A percentile compares a stretch with the other conserved stretches of the same genome.
Conservation (phyloP, 495 filamentous ascomycete species). For the Aspergillus bertholletiae region DNA sequence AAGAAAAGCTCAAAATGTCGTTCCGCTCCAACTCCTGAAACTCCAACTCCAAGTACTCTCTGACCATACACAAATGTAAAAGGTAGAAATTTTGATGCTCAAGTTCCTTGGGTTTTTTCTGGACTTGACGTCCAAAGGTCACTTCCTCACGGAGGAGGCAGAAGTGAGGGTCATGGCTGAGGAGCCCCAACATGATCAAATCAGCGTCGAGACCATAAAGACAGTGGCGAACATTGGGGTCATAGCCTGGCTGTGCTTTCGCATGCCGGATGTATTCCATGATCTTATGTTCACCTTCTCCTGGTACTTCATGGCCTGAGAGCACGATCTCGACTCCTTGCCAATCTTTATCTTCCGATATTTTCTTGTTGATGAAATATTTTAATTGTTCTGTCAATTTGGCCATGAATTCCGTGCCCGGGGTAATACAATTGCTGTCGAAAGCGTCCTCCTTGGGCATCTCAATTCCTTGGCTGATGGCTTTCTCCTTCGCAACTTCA, state of each 20-base stretch:
- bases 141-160: slow-evolving; percentile 96
- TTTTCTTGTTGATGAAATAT: slow-evolving; percentile 98
- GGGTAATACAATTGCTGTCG: slow-evolving; percentile 99
- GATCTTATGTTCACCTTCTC: slow-evolving; percentile 99
- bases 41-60: slow-evolving; percentile 94
- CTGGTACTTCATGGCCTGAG: slow-evolving; percentile 97
- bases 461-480: slow-evolving; percentile 79
- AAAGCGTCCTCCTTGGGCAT: slow-evolving; percentile 95
- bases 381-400: slow-evolving; percentile 90
- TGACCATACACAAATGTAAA: slow-evolving; percentile 93
- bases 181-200: slow-evolving; percentile 94
- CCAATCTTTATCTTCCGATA: slow-evolving; percentile 96
- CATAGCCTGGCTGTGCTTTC: slow-evolving; percentile 90
- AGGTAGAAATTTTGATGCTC: slow-evolving; percentile 99
- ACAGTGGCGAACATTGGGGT: slow-evolving; percentile 95
- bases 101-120: slow-evolving; percentile 87
- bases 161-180: slow-evolving; percentile 98
- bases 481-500: slow-evolving; percentile 85
- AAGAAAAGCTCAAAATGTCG: slow-evolving; percentile 71
- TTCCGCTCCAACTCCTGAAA: slow-evolving; percentile 88
- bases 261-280: slow-evolving; percentile 99
- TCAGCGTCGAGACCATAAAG: slow-evolving; percentile 97
- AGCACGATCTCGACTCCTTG: slow-evolving; percentile 93
- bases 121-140: slow-evolving; percentile 83
- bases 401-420: slow-evolving; percentile 97